Evolutionary conservation across 2,329 filamentous ascomycete species (phyloP), one percentile per base, ranked within the genome.

Genomic region (Exserohilum turcica): DNA sequence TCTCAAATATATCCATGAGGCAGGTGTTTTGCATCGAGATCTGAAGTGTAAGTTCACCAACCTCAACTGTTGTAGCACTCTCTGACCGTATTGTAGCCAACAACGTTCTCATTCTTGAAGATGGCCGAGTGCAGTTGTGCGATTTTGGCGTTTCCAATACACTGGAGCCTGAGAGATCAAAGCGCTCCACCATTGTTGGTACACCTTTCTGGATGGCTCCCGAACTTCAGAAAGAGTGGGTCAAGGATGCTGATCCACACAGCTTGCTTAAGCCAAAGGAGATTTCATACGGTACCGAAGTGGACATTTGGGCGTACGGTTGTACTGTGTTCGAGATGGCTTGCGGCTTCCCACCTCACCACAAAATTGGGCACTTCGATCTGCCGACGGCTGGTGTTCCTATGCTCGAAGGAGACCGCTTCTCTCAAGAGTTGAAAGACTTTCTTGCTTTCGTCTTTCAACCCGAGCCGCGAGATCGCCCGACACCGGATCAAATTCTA

Each of bases 201-300:
- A 94, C 91, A 0, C 87, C 88, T 3, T 86, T 92, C 73, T 94
- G 90, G 88, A 92, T 94, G 90, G 89, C 91, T 0, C 89, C 88
- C 0, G 91, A 94, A 65, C 80, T 93, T 10, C 71, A 72, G 35
- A 66, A 63, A 51, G 70, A 71, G 53, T 74, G 70, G 62, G 84
- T 87, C 52, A 79, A 83, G 32, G 79, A 82, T 3, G 79, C 82
- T 8, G 84, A 85, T 46, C 70, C 68, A 5, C 89, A 89, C 68
- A 87, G 67, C 43, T 52, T 64, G 12, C 46, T 66, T 2, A 60
- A 64, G 16, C 69, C 87, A 53, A 87, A 85, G 12, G 86, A 74
- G 45, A 68, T 75, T 29, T 61, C 70, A 2, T 82, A 82, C 60
- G 78, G 80, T 9, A 77, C 72, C 6, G 80, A 82, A 50, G 74